These are phyloP conservation scores for Suaeda aralocaspica DNA, from an alignment of 148 eudicot genomes.

Conservation along the genomic window DNA sequence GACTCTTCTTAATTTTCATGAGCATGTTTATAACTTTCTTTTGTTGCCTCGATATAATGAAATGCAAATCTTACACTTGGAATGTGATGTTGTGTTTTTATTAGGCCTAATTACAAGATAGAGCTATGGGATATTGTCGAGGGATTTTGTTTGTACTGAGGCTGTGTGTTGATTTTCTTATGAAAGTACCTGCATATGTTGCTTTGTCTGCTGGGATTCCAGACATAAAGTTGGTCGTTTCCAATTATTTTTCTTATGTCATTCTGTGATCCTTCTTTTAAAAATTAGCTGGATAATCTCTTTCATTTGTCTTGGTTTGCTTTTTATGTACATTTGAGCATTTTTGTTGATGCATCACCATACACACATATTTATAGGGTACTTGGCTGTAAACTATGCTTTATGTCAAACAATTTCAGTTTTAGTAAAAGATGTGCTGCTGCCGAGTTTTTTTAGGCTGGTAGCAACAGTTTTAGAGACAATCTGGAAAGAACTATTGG, in stretches of 20 bases:
- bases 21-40: background rate
- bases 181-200: background rate
- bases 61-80: conserved; percentile 5
- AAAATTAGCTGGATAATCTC: background rate
- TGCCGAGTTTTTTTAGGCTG: conserved; percentile 39
- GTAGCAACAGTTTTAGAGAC: conserved; percentile 50
- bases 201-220: background rate
- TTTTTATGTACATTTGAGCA: background rate
- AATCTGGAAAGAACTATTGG: conserved; percentile 81
- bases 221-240: background rate
- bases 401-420: background rate
- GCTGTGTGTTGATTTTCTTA: background rate
- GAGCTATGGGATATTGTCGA: background rate
- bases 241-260: background rate
- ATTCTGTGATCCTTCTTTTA: background rate
- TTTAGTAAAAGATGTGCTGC: background rate
- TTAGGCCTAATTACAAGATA: no score
- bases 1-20: background rate
- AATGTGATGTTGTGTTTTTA: background rate
- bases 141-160: background rate
- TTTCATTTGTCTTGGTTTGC: background rate
- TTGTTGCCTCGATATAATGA: background rate
- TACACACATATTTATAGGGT: background rate
- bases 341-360: background rate
- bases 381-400: background rate